Conservation (phyloP, 257 asterid species). For the Leptodermis oblonga region DNA sequence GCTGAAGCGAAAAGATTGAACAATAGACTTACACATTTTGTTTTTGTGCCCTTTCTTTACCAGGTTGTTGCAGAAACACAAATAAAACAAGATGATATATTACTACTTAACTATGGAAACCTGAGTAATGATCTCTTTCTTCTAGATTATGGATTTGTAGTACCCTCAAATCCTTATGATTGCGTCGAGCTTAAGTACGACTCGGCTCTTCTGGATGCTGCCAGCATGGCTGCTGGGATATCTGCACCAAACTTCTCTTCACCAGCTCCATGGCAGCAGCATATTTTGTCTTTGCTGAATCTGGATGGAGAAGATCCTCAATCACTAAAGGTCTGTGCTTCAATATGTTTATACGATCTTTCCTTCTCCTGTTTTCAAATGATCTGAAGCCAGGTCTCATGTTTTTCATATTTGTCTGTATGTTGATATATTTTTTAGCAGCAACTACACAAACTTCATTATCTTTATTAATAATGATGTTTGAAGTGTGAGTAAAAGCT, state of each 20-base stretch:
- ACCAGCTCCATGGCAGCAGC: slow-evolving; percentile 81
- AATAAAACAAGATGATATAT: slow-evolving; percentile 53
- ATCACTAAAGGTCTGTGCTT: slow-evolving; percentile 56
- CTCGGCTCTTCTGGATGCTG: slow-evolving; percentile 85
- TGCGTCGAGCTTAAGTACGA: slow-evolving; percentile 87
- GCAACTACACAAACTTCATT: background rate
- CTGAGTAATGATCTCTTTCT: slow-evolving; percentile 78
- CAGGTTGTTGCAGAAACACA: slow-evolving; percentile 71
- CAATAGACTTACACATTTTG: background rate
- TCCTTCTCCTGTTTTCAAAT: background rate
- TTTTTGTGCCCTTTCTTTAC: slow-evolving; percentile 13
- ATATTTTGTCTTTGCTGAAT: slow-evolving; percentile 48
- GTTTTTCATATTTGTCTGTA: background rate
- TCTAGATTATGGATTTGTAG: slow-evolving; percentile 84
- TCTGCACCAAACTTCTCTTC: slow-evolving; percentile 65
- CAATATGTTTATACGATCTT: background rate
- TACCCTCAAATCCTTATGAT: slow-evolving; percentile 79
- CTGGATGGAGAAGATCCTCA: slow-evolving; percentile 56
- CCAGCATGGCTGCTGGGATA: slow-evolving; percentile 80
- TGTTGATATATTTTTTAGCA: background rate
- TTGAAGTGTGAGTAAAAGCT: background rate
- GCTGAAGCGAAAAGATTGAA: background rate
- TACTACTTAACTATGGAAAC: slow-evolving; percentile 83
- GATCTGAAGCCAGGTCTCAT: background rate
- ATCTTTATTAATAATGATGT: too few relatives aligned